Conservation (phyloP, 768 basidiomycete genomes). For the Cubamyces sp. region DNA sequence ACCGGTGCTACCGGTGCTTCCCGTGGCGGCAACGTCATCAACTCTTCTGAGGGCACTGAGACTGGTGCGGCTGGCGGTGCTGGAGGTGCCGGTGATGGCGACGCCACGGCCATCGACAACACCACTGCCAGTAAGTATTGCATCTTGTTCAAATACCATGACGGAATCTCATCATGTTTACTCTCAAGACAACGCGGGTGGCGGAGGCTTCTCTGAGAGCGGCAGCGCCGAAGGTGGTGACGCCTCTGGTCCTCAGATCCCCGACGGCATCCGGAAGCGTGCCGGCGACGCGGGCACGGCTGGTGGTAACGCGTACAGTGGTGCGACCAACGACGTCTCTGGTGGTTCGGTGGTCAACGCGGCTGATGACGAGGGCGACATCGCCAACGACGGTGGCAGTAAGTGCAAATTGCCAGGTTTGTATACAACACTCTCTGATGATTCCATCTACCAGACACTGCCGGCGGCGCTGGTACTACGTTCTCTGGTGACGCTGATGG, state of each 20-base stretch:
- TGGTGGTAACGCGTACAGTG: constrained; percentile 31
- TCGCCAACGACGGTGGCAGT: constrained; percentile 24
- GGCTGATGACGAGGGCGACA: constrained; percentile 10
- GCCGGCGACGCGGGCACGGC: constrained; percentile 26
- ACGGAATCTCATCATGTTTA: too few relatives aligned
- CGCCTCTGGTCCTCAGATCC: constrained; percentile 4
- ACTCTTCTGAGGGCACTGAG: background rate
- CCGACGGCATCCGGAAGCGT: constrained; percentile 17
- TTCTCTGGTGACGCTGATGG: constrained; percentile 30
- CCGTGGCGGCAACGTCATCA: constrained; percentile 24
- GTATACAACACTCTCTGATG: background rate
- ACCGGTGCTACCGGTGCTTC: constrained; percentile 21
- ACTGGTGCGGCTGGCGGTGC: background rate
- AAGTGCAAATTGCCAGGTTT: background rate
- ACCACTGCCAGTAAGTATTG: constrained; percentile 17
- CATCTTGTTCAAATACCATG: too few relatives aligned
- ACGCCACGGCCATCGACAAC: constrained; percentile 17
- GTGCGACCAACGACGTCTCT: constrained; percentile 23
- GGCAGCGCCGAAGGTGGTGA: constrained; percentile 26
- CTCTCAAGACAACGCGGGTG: constrained; percentile 21
- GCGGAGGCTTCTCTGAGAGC: constrained; percentile 26
- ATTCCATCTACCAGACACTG: constrained; percentile 15
- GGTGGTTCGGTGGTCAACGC: constrained; percentile 27
- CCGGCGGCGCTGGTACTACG: constrained; percentile 24
- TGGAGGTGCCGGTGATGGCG: background rate